These are phyloP conservation scores for Paraleonurus japonicus DNA, from an alignment of 257 asterid genomes.

Conservation along the genomic window DNA sequence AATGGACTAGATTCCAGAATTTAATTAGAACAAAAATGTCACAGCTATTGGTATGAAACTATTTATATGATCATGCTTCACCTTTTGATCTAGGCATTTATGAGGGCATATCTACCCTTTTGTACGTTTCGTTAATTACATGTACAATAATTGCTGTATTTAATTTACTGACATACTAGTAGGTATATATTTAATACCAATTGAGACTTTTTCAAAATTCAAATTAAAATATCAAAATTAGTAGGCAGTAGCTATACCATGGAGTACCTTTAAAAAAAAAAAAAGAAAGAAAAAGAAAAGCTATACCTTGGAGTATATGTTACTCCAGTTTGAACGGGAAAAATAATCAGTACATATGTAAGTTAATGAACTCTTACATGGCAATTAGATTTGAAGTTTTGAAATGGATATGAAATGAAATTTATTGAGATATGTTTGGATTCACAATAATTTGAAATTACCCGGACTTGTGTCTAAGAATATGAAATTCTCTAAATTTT, in stretches of 20 bases:
- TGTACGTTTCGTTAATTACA: conserved; percentile 31
- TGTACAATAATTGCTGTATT: conserved; percentile 35
- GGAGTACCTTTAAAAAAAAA: too few species aligned
- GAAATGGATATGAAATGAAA: neutral
- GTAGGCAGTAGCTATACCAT: neutral
- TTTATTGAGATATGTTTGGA: neutral
- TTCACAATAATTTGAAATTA: neutral
- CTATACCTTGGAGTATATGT: neutral
- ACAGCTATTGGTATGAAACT: conserved; percentile 13
- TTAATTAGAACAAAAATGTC: conserved; percentile 10
- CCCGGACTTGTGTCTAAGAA: neutral
- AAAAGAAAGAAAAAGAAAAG: too few species aligned
- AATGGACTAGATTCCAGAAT: neutral
- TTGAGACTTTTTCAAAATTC: conserved; percentile 21
- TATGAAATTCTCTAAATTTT: too few species aligned
- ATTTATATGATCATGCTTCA: conserved; percentile 20
- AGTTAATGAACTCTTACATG: neutral
- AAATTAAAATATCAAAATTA: neutral
- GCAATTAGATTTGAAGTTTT: neutral
- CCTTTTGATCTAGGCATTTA: conserved; percentile 26
- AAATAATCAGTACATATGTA: neutral
- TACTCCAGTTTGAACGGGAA: neutral
- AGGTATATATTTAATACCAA: conserved; percentile 31
- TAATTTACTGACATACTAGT: conserved; percentile 35
- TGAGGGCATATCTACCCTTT: conserved; percentile 38